Conservation (phyloP, 1,284 basidiomycete genomes). For the Ganoderma sinense region DNA sequence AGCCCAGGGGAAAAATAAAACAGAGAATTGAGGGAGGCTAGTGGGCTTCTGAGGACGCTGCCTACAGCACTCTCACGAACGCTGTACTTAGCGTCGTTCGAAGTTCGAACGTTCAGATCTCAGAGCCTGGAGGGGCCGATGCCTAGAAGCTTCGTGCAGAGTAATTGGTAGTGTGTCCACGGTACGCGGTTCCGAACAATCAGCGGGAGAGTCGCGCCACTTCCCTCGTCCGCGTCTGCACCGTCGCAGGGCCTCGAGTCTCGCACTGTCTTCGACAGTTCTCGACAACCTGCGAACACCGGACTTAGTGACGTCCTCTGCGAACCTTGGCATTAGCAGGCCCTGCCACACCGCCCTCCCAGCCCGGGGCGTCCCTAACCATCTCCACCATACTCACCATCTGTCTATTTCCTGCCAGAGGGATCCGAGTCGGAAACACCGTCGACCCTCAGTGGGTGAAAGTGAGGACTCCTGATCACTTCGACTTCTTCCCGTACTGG, state of each 20-base stretch:
- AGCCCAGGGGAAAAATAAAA: too few species aligned
- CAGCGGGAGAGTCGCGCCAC: neutral
- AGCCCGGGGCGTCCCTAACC: constrained; percentile 8
- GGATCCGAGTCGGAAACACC: too few species aligned
- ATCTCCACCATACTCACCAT: too few species aligned
- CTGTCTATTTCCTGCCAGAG: too few species aligned
- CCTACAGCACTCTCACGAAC: neutral
- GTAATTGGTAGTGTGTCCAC: neutral
- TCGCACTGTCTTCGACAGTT: constrained; percentile 2
- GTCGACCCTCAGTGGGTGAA: too few species aligned
- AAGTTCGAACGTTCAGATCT: too few species aligned
- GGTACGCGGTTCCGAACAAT: neutral
- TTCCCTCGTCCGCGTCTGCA: neutral
- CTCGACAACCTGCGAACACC: neutral
- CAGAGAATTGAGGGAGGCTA: too few species aligned
- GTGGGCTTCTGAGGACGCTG: neutral
- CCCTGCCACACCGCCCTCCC: neutral
- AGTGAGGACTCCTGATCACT: too few species aligned
- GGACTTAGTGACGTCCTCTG: neutral
- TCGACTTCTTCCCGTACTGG: too few species aligned
- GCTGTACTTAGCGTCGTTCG: too few species aligned
- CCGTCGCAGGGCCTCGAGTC: neutral
- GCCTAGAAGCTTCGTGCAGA: neutral
- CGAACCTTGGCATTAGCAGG: neutral
- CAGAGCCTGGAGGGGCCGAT: neutral